phyloP scores from a whole-genome alignment of 2,329 filamentous ascomycete genomes.

The Blumeriella jaapii region DNA sequence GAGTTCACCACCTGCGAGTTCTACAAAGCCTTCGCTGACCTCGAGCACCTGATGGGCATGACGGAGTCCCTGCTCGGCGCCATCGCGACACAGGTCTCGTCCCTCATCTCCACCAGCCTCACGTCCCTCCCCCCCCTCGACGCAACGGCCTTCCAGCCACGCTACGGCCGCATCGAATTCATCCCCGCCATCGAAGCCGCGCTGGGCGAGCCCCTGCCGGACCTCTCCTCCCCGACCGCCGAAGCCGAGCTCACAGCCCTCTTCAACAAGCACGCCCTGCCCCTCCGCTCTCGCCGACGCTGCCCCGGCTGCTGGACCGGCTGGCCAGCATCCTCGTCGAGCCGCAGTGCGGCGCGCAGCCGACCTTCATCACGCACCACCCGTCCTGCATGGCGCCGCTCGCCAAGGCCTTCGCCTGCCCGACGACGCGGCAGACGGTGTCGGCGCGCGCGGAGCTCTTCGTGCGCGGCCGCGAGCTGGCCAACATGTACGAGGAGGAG shows the following conservation, averaged over 20 bases:
- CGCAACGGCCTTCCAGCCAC: conserved; percentile 36
- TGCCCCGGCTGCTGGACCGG: conserved; percentile 68
- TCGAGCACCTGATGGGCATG: conserved; percentile 60
- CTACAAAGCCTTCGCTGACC: conserved; percentile 74
- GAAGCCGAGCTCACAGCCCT: conserved; percentile 44
- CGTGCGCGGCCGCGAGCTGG: conserved; percentile 66
- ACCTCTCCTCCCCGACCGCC: conserved; percentile 38
- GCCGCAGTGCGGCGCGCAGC: conserved; percentile 54
- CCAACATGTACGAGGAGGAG: conserved; percentile 98
- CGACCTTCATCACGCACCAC: conserved; percentile 81
- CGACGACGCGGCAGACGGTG: conserved; percentile 59
- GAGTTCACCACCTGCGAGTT: conserved; percentile 98
- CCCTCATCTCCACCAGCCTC: conserved; percentile 35
- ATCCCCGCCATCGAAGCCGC: conserved; percentile 64
- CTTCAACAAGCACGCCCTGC: conserved; percentile 38
- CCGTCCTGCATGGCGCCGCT: conserved; percentile 86
- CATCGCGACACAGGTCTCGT: conserved; percentile 41
- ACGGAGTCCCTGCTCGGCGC: conserved; percentile 62
- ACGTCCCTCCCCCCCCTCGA: conserved; percentile 29
- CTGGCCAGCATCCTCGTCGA: conserved; percentile 71
- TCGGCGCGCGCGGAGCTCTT: conserved; percentile 81
- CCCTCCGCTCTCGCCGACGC: conserved; percentile 41
- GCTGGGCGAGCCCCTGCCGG: conserved; percentile 37
- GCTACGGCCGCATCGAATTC: conserved; percentile 66
- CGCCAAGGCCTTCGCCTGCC: conserved; percentile 72